Conservation (phyloP, 331 rosid genomes). For the Dryas integrifolia region DNA sequence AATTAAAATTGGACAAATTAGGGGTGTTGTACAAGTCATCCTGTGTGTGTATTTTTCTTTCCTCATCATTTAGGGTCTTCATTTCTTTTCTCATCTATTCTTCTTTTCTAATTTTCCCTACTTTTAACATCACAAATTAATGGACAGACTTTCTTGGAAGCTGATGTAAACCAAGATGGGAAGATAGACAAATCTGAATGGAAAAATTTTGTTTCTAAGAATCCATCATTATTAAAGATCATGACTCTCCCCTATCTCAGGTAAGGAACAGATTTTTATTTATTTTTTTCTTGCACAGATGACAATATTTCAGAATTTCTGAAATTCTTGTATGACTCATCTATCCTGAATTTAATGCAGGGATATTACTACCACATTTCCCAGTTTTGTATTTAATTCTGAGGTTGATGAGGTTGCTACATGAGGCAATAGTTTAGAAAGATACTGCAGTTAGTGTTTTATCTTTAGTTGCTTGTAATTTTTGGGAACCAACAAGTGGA, state of each 20-base stretch:
- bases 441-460: slow-evolving; percentile 15
- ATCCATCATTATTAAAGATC: slow-evolving; percentile 76
- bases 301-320: not conserved
- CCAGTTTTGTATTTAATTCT: slow-evolving; percentile 87
- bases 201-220: slow-evolving; percentile 64
- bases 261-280: slow-evolving; percentile 27
- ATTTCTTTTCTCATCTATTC: not conserved
- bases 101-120: not conserved
- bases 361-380: slow-evolving; percentile 83
- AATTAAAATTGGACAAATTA: not conserved
- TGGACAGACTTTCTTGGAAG: slow-evolving; percentile 82
- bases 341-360: slow-evolving; percentile 49
- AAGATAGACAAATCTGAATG: slow-evolving; percentile 82
- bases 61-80: not conserved
- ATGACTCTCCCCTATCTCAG: slow-evolving; percentile 88
- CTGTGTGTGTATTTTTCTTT: not conserved
- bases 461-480: slow-evolving; percentile 17
- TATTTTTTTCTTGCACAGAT: not conserved
- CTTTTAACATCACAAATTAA: not conserved
- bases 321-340: not conserved
- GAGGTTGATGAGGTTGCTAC: slow-evolving; percentile 75
- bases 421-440: slow-evolving; percentile 30
- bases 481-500: not conserved
- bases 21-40: not conserved
- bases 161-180: slow-evolving; percentile 87